Evolutionary conservation across 192 early-diverging fungal genomes (phyloP).

Genomic region (Diversispora eburnea): DNA sequence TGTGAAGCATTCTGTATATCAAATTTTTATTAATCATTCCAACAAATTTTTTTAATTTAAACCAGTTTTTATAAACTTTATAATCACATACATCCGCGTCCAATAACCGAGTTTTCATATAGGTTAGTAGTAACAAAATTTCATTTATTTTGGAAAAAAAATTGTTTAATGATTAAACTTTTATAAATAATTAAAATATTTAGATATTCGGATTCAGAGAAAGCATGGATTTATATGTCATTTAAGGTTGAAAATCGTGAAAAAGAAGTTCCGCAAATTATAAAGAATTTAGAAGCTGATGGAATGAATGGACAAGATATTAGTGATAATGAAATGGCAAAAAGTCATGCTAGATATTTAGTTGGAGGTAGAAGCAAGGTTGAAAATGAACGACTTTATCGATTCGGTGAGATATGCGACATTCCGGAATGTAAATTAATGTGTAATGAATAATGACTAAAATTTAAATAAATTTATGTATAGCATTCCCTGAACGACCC

Average conservation of each 20-base stretch:
- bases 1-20: not conserved
- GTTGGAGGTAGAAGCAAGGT: slow-evolving; percentile 81
- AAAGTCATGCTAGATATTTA: slow-evolving; percentile 92
- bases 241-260: slow-evolving; percentile 75
- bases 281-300: slow-evolving; percentile 51
- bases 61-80: slow-evolving; percentile 74
- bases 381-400: slow-evolving; percentile 82
- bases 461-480: not conserved
- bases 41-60: not conserved
- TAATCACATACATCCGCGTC: slow-evolving; percentile 75
- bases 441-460: not conserved
- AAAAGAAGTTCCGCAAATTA: slow-evolving; percentile 66
- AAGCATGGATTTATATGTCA: slow-evolving; percentile 87
- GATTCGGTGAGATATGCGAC: slow-evolving; percentile 57
- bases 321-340: slow-evolving; percentile 91
- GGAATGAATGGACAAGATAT: slow-evolving; percentile 80
- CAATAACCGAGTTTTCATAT: slow-evolving; percentile 91
- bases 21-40: not conserved
- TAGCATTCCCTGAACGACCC: slow-evolving; percentile 90
- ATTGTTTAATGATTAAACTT: not conserved
- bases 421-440: not conserved
- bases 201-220: slow-evolving; percentile 69
- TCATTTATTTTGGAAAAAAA: too few relatives aligned
- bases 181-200: slow-evolving; percentile 26
- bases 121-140: slow-evolving; percentile 30